Evolutionary conservation across 805 yeast genomes (phyloP), one percentile per base, ranked within the genome.

Genomic region (Teunomyces funiuensis): DNA sequence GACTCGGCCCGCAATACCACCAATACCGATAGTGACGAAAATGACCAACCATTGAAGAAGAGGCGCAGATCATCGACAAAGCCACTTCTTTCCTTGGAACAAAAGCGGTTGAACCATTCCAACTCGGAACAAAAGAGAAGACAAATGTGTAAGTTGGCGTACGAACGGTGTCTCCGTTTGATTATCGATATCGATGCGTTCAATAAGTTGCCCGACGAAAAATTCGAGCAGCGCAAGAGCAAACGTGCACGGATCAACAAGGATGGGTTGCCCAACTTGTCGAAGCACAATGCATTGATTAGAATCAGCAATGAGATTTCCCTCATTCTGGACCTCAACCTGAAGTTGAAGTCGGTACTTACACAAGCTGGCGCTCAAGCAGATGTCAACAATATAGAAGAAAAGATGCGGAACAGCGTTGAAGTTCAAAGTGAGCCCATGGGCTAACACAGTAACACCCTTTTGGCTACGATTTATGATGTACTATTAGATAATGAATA

Each of bases 251-350:
- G 66, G 43, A 54, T 68, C 37, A 66, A 60, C 42, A 70, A 69
- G 52, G 72, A 68, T 28, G 75, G 75, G 7, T 63, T 70, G 50
- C 75, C 75, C 15, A 70, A 70, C 50, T 61, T 70, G 45, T 63
- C 69, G 16, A 70, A 70, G 51, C 73, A 67, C 52, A 61, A 65
- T 41, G 74, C 75, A 2, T 63, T 70, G 51, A 55, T 60, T 39
- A 61, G 67, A 45, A 68, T 70, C 25, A 61, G 69, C 45, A 51
- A 57, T 29, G 75, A 70, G 50, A 69, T 70, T 34, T 46, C 52
- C 14, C 57, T 58, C 46, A 63, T 70, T 23, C 58, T 63, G 45
- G 25, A 40, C 34, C 58, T 61, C 48, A 70, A 70, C 48, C 67
- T 60, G 11, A 50, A 47, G 28, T 58, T 70, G 47, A 61, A 56